phyloP scores from a whole-genome alignment of 2,329 filamentous ascomycete species.

The Alternaria arbusti region DNA sequence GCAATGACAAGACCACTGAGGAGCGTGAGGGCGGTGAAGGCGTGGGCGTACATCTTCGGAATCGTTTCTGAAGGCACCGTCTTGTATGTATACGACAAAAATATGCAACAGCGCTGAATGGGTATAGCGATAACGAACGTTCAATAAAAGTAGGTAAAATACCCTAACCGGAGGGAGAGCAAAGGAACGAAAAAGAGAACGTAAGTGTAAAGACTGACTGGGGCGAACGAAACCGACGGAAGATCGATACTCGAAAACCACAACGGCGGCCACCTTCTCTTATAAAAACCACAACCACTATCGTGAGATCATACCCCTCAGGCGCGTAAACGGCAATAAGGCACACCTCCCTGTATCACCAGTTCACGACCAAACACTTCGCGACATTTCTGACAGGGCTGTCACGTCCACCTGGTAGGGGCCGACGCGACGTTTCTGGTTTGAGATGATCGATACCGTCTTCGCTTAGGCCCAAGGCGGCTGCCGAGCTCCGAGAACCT shows the following conservation, averaged over 20 bases:
- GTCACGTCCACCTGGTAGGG: slow-evolving; percentile 9
- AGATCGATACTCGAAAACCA: slow-evolving; percentile 4
- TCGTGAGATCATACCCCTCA: slow-evolving; percentile 2
- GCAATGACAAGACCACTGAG: slow-evolving; percentile 22
- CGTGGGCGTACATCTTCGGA: slow-evolving; percentile 22
- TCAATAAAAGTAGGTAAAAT: not conserved
- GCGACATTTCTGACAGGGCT: slow-evolving; percentile 16
- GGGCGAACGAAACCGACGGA: not conserved
- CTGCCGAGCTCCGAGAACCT: slow-evolving; percentile 3
- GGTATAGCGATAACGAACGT: slow-evolving; percentile 6
- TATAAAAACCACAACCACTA: not conserved
- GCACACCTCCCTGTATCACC: slow-evolving; percentile 17
- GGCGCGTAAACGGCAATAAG: slow-evolving; percentile 15
- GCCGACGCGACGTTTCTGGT: slow-evolving; percentile 12
- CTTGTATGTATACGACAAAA: not conserved
- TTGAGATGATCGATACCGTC: slow-evolving; percentile 11
- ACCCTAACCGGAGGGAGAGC: slow-evolving; percentile 16
- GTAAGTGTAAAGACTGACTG: slow-evolving; percentile 2
- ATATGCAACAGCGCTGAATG: not conserved
- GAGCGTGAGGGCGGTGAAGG: slow-evolving; percentile 17
- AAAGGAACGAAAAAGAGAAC: not conserved
- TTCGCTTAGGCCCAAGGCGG: slow-evolving; percentile 1
- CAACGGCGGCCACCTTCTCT: slow-evolving; percentile 4
- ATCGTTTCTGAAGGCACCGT: not conserved
- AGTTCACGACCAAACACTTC: slow-evolving; percentile 5